Percentiles rank a stretch among this genome's conserved stretches.
phyloP scores from a whole-genome alignment of 495 filamentous ascomycete genomes.

The Penicillium parvum region DNA sequence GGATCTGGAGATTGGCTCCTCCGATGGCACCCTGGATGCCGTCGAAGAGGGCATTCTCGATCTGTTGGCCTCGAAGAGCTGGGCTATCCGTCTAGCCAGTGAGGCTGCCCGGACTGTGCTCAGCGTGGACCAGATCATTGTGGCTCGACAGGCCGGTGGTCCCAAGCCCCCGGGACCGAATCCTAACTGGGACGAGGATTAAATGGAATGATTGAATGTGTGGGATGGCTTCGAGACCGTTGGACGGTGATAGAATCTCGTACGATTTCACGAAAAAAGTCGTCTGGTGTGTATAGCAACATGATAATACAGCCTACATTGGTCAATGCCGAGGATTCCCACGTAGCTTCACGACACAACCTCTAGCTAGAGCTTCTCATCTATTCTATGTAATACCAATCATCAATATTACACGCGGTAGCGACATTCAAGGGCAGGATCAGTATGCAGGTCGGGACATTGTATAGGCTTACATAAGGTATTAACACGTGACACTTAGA shows the following conservation, averaged over 20 bases:
- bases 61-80: constrained; percentile 83
- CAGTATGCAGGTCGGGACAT: not conserved
- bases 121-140: constrained; percentile 98
- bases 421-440: not conserved
- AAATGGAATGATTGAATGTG: constrained; percentile 29
- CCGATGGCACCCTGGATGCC: constrained; percentile 78
- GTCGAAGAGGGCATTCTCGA: constrained; percentile 90
- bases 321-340: constrained; percentile 12
- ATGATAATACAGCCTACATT: constrained; percentile 22
- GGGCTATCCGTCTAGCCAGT: constrained; percentile 94
- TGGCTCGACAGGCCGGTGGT: constrained; percentile 93
- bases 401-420: not conserved
- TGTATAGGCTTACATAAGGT: constrained; percentile 10
- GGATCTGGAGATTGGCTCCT: constrained; percentile 83
- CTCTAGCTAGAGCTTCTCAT: not conserved
- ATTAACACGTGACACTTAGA: constrained; percentile 35
- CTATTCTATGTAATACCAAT: not conserved
- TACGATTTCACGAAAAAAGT: constrained; percentile 28
- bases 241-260: constrained; percentile 24
- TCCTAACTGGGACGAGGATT: constrained; percentile 98
- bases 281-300: constrained; percentile 21
- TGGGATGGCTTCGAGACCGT: constrained; percentile 21
- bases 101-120: constrained; percentile 92
- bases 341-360: no score
- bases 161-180: constrained; percentile 95